Percentiles rank a stretch among this genome's conserved stretches.
Evolutionary conservation across 257 asterid species (phyloP).

Genomic region (Penstemon eatonii): DNA sequence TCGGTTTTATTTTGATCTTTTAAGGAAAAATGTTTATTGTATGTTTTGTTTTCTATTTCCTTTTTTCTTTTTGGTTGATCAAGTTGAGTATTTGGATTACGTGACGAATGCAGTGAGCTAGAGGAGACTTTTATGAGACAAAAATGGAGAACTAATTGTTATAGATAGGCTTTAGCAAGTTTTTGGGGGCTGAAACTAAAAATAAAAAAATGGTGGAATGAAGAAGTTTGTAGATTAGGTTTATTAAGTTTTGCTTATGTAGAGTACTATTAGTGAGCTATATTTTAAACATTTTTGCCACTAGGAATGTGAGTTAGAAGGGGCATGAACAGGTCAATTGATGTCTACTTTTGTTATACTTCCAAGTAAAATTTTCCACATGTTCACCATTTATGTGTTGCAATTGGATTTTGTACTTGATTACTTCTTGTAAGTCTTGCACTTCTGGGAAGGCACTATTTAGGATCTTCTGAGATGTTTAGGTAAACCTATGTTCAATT

Average conservation of each 20-base stretch:
- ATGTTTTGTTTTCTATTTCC: slow-evolving; percentile 10
- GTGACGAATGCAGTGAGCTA: slow-evolving; percentile 1
- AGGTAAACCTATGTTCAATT: not conserved
- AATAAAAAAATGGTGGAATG: too few species aligned
- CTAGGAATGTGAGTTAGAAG: not conserved
- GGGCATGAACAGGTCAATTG: not conserved
- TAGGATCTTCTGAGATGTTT: not conserved
- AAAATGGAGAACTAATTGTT: not conserved
- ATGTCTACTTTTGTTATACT: not conserved
- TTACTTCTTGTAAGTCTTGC: too few species aligned
- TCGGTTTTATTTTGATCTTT: slow-evolving; percentile 9
- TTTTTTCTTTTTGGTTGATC: slow-evolving; percentile 12
- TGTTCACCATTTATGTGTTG: not conserved
- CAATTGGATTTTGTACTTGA: not conserved
- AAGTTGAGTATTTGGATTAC: slow-evolving; percentile 11
- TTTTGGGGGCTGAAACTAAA: too few species aligned
- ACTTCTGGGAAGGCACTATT: too few species aligned
- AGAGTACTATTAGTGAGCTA: not conserved
- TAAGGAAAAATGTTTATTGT: not conserved
- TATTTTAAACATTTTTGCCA: not conserved
- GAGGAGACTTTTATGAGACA: not conserved
- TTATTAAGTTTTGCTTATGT: too few species aligned
- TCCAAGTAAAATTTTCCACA: not conserved
- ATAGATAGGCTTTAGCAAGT: too few species aligned
- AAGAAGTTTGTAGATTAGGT: too few species aligned